Conservation (phyloP, 768 basidiomycete genomes). For the Trametes coccinea region DNA sequence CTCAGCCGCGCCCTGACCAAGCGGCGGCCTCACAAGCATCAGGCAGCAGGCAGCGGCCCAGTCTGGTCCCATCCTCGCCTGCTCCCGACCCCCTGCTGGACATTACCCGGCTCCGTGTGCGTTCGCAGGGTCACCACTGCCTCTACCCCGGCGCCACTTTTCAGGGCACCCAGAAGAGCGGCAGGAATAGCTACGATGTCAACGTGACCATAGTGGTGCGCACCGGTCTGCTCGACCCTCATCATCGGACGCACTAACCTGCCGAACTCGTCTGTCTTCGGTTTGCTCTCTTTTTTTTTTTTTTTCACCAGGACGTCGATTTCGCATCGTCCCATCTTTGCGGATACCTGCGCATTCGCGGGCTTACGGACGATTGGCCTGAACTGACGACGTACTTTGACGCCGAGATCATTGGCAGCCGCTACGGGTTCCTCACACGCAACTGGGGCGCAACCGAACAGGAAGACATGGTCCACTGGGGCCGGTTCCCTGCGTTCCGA, state of each 20-base stretch:
- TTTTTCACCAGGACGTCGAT: conserved; percentile 77
- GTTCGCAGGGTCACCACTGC: conserved; percentile 67
- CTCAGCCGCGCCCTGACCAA: conserved; percentile 11
- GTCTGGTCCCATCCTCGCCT: conserved; percentile 12
- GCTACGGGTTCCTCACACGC: conserved; percentile 88
- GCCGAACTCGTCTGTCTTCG: neutral
- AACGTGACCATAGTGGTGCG: conserved; percentile 88
- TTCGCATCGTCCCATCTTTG: conserved; percentile 82
- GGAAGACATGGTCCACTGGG: conserved; percentile 94
- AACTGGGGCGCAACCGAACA: conserved; percentile 90
- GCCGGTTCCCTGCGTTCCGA: conserved; percentile 87
- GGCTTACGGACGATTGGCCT: conserved; percentile 92
- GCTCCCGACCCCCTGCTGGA: conserved; percentile 61
- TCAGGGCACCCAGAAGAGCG: conserved; percentile 91
- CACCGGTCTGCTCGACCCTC: conserved; percentile 37
- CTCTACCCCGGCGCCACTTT: conserved; percentile 84
- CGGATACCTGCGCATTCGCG: conserved; percentile 83
- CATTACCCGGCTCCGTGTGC: conserved; percentile 75
- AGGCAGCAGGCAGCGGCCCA: conserved; percentile 27
- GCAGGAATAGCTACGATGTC: conserved; percentile 92
- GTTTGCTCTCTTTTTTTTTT: neutral
- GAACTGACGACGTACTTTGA: conserved; percentile 96
- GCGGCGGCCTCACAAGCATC: conserved; percentile 19
- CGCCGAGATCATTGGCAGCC: conserved; percentile 90
- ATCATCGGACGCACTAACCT: conserved; percentile 29